These are phyloP conservation scores for Solanum verrucosum DNA, from an alignment of 257 asterid genomes.

Conservation along the genomic window DNA sequence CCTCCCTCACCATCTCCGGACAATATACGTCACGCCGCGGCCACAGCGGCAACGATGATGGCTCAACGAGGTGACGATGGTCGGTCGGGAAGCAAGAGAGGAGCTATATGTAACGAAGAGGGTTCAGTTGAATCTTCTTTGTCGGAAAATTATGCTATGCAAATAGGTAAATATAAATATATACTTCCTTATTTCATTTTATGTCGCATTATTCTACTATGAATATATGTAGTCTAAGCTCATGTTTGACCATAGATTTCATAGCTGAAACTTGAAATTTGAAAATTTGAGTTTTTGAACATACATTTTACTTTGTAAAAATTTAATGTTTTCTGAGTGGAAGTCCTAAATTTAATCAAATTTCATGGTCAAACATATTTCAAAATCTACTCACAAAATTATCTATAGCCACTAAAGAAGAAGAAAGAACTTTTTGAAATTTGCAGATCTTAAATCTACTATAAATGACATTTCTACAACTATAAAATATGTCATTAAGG, in stretches of 20 bases:
- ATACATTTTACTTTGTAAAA: background rate
- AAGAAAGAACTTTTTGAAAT: background rate
- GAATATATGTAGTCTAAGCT: background rate
- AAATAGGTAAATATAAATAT: background rate
- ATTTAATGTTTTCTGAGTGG: background rate
- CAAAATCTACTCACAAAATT: background rate
- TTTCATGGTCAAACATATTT: background rate
- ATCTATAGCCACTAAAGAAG: background rate
- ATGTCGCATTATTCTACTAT: background rate
- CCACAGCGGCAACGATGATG: slow-evolving; percentile 23
- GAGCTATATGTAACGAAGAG: background rate
- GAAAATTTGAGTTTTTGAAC: background rate
- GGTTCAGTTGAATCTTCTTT: background rate
- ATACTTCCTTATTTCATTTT: background rate
- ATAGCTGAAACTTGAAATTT: background rate
- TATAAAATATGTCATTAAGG: background rate
- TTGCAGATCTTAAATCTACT: background rate
- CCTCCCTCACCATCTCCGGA: slow-evolving; percentile 36
- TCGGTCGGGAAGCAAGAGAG: too few species aligned
- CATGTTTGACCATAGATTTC: background rate
- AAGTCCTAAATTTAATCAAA: background rate
- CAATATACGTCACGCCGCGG: slow-evolving; percentile 30
- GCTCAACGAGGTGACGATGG: background rate
- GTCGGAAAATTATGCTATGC: background rate
- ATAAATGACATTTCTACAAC: background rate